Percentiles rank a stretch among this genome's conserved stretches.
These are phyloP conservation scores for Chytriomyces confervae DNA, from an alignment of 192 early-diverging fungal genomes.

Conservation along the genomic window DNA sequence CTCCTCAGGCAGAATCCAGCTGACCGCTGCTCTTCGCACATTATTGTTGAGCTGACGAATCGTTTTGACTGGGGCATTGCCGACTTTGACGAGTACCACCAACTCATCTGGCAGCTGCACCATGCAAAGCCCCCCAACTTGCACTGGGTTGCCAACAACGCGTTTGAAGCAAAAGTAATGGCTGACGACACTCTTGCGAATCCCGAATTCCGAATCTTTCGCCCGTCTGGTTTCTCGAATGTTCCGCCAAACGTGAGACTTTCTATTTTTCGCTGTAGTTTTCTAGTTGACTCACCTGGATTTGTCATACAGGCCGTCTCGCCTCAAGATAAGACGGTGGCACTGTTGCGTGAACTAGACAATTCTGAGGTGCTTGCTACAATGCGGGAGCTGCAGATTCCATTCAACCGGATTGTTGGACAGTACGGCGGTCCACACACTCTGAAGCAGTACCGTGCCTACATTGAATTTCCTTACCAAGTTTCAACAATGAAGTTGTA, in stretches of 20 bases:
- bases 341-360: constrained; percentile 27
- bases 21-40: constrained; percentile 25
- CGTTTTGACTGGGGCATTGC: constrained; percentile 33
- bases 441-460: constrained; percentile 27
- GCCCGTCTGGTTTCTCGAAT: constrained; percentile 24
- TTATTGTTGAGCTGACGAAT: constrained; percentile 29
- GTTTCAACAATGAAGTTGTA: constrained; percentile 39
- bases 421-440: constrained; percentile 35
- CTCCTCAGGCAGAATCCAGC: constrained; percentile 15
- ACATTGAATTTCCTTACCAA: constrained; percentile 38
- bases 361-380: constrained; percentile 23
- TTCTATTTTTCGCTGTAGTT: background rate
- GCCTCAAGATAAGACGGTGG: background rate
- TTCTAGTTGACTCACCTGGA: background rate
- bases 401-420: constrained; percentile 20
- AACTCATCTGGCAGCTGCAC: constrained; percentile 24
- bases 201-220: constrained; percentile 30
- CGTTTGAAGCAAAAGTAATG: constrained; percentile 37
- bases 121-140: constrained; percentile 22
- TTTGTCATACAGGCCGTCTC: constrained; percentile 6
- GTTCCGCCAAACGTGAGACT: constrained; percentile 8
- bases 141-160: constrained; percentile 35
- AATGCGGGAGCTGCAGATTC: constrained; percentile 16
- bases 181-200: constrained; percentile 27
- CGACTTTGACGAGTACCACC: constrained; percentile 33